Evolutionary conservation across 2,329 filamentous ascomycete species (phyloP).

Genomic region (Xylariomycetidae sp.): DNA sequence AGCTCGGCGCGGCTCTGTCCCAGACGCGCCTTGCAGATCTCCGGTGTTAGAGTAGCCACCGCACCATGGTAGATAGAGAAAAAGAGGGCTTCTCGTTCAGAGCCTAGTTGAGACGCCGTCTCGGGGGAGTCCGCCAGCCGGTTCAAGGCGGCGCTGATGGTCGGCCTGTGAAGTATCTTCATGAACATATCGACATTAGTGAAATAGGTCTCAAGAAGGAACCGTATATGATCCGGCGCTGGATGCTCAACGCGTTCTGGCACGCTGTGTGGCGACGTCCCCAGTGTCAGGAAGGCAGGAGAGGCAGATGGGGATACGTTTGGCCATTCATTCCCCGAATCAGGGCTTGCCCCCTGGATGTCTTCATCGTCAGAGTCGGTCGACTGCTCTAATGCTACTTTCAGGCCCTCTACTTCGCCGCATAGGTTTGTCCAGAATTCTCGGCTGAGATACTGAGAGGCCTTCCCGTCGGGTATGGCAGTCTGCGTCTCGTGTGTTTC

Average conservation of each 20-base stretch:
- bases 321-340: neutral
- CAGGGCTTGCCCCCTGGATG: constrained; percentile 12
- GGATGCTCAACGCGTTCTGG: constrained; percentile 26
- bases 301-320: constrained; percentile 2
- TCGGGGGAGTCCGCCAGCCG: constrained; percentile 27
- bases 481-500: neutral
- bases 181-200: constrained; percentile 38
- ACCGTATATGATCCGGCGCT: constrained; percentile 31
- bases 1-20: constrained; percentile 31
- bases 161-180: constrained; percentile 41
- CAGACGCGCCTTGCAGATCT: constrained; percentile 27
- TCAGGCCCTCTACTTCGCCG: constrained; percentile 40
- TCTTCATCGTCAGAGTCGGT: constrained; percentile 33
- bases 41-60: constrained; percentile 28
- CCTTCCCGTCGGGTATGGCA: constrained; percentile 13
- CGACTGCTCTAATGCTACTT: constrained; percentile 37
- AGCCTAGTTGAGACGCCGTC: constrained; percentile 13
- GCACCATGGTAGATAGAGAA: constrained; percentile 41
- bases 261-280: constrained; percentile 17
- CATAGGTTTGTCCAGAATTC: constrained; percentile 42
- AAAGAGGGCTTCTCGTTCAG: constrained; percentile 30
- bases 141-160: constrained; percentile 27
- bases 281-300: constrained; percentile 19
- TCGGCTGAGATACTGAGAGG: constrained; percentile 34
- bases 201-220: constrained; percentile 32